Percentiles rank a stretch among this genome's conserved stretches.
phyloP scores from a whole-genome alignment of 73 alveolate species.

The Paramecium bursaria region DNA sequence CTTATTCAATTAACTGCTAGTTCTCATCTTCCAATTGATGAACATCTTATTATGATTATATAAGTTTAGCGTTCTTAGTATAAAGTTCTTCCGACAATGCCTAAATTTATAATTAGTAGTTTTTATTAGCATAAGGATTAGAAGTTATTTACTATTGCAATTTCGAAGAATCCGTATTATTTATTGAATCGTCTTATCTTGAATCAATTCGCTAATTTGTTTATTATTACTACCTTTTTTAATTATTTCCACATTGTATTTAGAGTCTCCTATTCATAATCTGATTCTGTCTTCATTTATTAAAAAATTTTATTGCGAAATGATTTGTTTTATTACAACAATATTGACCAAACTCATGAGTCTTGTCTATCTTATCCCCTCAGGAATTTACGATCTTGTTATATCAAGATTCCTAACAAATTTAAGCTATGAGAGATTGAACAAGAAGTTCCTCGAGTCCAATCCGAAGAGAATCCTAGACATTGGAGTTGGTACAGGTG shows the following conservation, averaged over 20 bases:
- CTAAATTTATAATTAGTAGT: conserved; percentile 29
- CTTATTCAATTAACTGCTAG: not conserved
- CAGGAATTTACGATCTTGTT: conserved; percentile 35
- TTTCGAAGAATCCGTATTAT: not conserved
- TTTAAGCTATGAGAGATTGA: conserved; percentile 44
- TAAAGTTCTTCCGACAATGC: conserved; percentile 37
- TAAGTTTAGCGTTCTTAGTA: conserved; percentile 27
- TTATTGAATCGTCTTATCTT: conserved; percentile 40
- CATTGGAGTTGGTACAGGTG: conserved; percentile 68
- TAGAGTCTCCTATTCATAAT: conserved; percentile 35
- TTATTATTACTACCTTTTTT: not conserved
- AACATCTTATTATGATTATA: not conserved
- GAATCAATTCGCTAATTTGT: conserved; percentile 33
- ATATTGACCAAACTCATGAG: too few species aligned
- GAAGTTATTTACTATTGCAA: not conserved
- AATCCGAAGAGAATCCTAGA: conserved; percentile 65
- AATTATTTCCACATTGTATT: conserved; percentile 46
- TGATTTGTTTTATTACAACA: too few species aligned
- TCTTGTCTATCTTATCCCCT: conserved; percentile 31
- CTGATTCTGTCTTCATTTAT: conserved; percentile 62
- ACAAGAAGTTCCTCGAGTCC: not conserved
- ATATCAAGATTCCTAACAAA: conserved; percentile 47
- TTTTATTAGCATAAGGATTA: conserved; percentile 53
- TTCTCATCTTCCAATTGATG: conserved; percentile 19
- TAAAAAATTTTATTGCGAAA: too few species aligned